phyloP scores from a whole-genome alignment of 805 yeast species.

The Candida rishiriensis region DNA sequence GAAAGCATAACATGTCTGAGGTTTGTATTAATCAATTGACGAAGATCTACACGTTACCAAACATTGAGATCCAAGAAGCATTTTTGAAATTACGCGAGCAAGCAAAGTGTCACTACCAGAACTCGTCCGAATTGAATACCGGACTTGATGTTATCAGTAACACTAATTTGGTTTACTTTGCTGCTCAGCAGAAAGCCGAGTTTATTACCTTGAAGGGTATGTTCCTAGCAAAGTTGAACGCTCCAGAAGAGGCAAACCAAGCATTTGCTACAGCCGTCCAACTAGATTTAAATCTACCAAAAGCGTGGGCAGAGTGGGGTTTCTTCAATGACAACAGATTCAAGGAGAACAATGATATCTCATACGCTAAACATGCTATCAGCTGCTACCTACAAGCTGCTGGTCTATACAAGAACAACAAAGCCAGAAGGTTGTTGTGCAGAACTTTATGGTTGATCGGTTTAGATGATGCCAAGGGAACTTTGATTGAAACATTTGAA shows the following conservation, averaged over 20 bases:
- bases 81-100: slow-evolving; percentile 93
- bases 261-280: slow-evolving; percentile 98
- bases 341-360: slow-evolving; percentile 74
- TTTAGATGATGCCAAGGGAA: slow-evolving; percentile 79
- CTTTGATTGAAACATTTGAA: slow-evolving; percentile 82
- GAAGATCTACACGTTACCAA: slow-evolving; percentile 91
- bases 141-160: slow-evolving; percentile 96
- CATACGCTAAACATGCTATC: slow-evolving; percentile 87
- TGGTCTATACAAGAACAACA: slow-evolving; percentile 88
- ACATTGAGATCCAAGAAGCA: slow-evolving; percentile 97
- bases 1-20: slow-evolving; percentile 95
- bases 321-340: slow-evolving; percentile 84
- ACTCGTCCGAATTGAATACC: slow-evolving; percentile 83
- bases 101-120: slow-evolving; percentile 95
- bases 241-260: slow-evolving; percentile 92
- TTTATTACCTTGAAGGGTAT: slow-evolving; percentile 96
- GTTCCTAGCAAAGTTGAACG: slow-evolving; percentile 89
- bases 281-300: slow-evolving; percentile 86
- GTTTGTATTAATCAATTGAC: slow-evolving; percentile 92
- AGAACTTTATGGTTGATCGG: slow-evolving; percentile 91
- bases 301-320: slow-evolving; percentile 99
- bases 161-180: slow-evolving; percentile 92
- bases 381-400: slow-evolving; percentile 98
- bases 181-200: slow-evolving; percentile 97
- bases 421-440: slow-evolving; percentile 82